Conservation (phyloP, 345 rosid species). For the Mallotus nudiflorus region DNA sequence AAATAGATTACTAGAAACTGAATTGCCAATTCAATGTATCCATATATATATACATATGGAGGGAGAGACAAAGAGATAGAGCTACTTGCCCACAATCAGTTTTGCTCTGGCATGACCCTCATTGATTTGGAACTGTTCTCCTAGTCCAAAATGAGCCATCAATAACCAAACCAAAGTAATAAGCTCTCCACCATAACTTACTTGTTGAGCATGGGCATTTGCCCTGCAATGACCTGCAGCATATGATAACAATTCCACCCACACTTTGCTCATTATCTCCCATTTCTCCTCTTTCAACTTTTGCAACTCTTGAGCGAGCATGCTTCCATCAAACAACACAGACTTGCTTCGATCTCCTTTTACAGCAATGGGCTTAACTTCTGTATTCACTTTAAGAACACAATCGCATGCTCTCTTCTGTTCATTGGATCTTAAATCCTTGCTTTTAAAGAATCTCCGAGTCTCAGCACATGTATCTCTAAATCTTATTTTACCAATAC, state of each 20-base stretch:
- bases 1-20: too few species aligned
- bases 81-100: not conserved
- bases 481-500: constrained; percentile 50
- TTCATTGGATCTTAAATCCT: not conserved
- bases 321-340: constrained; percentile 57
- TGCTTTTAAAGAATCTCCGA: constrained; percentile 34
- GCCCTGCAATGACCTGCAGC: constrained; percentile 61
- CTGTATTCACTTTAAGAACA: constrained; percentile 30
- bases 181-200: constrained; percentile 68
- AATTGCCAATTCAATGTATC: too few species aligned
- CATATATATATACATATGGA: too few species aligned
- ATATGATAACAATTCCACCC: constrained; percentile 61
- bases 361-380: constrained; percentile 36
- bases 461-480: constrained; percentile 53
- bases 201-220: constrained; percentile 54
- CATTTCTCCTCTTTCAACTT: constrained; percentile 40
- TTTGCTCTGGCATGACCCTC: constrained; percentile 3
- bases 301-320: constrained; percentile 50
- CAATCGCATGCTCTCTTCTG: constrained; percentile 20
- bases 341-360: constrained; percentile 69
- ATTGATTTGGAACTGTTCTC: constrained; percentile 54
- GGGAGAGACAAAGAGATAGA: too few species aligned
- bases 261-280: constrained; percentile 51
- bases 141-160: constrained; percentile 77
- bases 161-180: constrained; percentile 63